Percentiles rank a stretch among this genome's conserved stretches.
These are phyloP conservation scores for Penicillium atrosanguineum DNA, from an alignment of 495 filamentous ascomycete genomes.

Conservation along the genomic window DNA sequence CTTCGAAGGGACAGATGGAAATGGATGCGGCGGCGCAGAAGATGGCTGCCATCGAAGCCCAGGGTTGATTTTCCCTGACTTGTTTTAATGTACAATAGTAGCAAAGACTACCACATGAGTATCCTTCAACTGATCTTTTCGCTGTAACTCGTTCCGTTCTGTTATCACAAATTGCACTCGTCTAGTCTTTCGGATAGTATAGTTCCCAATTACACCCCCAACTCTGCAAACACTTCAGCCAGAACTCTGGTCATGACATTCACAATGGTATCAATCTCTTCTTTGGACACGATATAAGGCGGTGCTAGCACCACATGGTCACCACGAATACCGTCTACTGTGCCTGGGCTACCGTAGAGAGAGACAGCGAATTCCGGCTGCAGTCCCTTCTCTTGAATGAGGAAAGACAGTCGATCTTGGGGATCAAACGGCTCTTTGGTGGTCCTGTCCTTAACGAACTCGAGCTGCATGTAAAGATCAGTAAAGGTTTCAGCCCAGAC, in stretches of 20 bases:
- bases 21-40: conserved; percentile 17
- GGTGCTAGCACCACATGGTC: conserved; percentile 79
- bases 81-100: conserved; percentile 22
- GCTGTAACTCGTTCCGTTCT: neutral
- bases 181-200: neutral
- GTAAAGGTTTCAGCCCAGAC: neutral
- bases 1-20: conserved; percentile 8
- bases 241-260: conserved; percentile 37
- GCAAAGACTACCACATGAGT: conserved; percentile 8
- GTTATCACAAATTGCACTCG: neutral
- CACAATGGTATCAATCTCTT: conserved; percentile 62
- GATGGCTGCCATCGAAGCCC: conserved; percentile 25
- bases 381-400: conserved; percentile 54
- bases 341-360: conserved; percentile 68
- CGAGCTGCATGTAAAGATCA: conserved; percentile 35
- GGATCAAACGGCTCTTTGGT: conserved; percentile 55
- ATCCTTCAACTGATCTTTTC: neutral
- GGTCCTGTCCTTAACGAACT: conserved; percentile 56
- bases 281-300: conserved; percentile 63
- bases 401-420: conserved; percentile 32
- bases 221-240: conserved; percentile 29
- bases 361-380: conserved; percentile 55
- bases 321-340: conserved; percentile 62
- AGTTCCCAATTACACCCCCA: conserved; percentile 6
- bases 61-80: conserved; percentile 17